These are phyloP conservation scores for Sphagnum contortum DNA, from an alignment of 225 moss, liverwort and hornwort genomes.

Conservation along the genomic window DNA sequence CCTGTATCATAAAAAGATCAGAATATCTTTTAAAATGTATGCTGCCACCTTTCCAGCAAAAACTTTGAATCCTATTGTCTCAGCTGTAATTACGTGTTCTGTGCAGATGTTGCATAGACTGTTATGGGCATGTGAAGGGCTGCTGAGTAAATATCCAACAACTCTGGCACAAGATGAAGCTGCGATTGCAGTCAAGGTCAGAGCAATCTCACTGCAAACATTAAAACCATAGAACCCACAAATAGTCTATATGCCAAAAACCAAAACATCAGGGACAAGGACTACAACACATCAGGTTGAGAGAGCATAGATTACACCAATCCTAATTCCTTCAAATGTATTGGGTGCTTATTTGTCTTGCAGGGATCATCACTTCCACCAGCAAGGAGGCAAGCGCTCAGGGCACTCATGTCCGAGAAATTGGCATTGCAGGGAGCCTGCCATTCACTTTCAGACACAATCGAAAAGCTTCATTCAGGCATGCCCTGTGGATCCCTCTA, in stretches of 20 bases:
- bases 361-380: constrained; percentile 60
- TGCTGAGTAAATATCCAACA: constrained; percentile 63
- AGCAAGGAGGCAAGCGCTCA: constrained; percentile 66
- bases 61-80: not conserved
- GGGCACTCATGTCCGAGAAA: constrained; percentile 80
- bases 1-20: not conserved
- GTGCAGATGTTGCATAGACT: constrained; percentile 74
- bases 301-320: not conserved
- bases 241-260: not conserved
- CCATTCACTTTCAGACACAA: constrained; percentile 19
- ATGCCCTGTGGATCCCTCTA: constrained; percentile 35
- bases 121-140: constrained; percentile 56
- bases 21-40: not conserved
- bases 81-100: not conserved
- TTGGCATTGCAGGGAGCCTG: constrained; percentile 52
- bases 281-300: not conserved
- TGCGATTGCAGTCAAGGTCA: constrained; percentile 2
- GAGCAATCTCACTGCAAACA: not conserved
- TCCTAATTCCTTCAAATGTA: not conserved
- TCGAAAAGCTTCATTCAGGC: constrained; percentile 44
- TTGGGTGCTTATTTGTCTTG: not conserved
- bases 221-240: constrained; percentile 11
- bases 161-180: constrained; percentile 57
- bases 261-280: not conserved
- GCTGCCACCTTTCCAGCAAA: not conserved